Evolutionary conservation across 148 eudicot species (phyloP).

Genomic region (Pouteria glomerata): DNA sequence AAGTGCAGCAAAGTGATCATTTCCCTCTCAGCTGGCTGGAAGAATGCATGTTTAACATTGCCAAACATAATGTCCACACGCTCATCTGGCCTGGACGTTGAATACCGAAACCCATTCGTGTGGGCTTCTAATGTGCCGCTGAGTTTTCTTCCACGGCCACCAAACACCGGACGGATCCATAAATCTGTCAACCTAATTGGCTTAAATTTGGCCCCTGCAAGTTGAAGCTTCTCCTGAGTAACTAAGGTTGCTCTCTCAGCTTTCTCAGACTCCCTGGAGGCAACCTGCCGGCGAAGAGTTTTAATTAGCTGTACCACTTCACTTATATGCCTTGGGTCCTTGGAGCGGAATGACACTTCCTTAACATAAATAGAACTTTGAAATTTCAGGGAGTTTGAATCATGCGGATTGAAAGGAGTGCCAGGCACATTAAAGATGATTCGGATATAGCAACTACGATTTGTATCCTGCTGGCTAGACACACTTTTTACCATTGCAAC

Average conservation of each 20-base stretch:
- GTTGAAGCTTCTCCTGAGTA: conserved; percentile 51
- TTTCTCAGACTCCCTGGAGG: conserved; percentile 55
- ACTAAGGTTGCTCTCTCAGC: conserved; percentile 72
- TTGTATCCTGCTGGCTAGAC: conserved; percentile 59
- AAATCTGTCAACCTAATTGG: conserved; percentile 51
- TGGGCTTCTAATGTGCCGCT: conserved; percentile 58
- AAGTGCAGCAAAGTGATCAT: conserved; percentile 63
- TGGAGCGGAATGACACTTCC: conserved; percentile 63
- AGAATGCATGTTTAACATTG: conserved; percentile 59
- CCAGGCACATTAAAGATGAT: conserved; percentile 64
- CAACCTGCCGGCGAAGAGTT: conserved; percentile 46
- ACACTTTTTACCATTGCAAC: conserved; percentile 57
- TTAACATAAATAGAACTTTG: conserved; percentile 51
- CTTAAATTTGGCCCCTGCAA: conserved; percentile 45
- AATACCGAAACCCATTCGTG: conserved; percentile 50
- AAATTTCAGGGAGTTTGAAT: conserved; percentile 44
- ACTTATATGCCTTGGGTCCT: conserved; percentile 55
- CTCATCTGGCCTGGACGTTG: conserved; percentile 58
- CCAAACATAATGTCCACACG: conserved; percentile 56
- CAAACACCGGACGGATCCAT: conserved; percentile 55
- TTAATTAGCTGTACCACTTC: conserved; percentile 55
- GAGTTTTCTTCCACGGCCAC: conserved; percentile 62
- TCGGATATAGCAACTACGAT: conserved; percentile 46
- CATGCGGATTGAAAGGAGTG: conserved; percentile 49
- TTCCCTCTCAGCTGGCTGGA: conserved; percentile 74